Base-by-base conservation (phyloP, 148 eudicot genomes). In the Chenopodium quinoa region DNA sequence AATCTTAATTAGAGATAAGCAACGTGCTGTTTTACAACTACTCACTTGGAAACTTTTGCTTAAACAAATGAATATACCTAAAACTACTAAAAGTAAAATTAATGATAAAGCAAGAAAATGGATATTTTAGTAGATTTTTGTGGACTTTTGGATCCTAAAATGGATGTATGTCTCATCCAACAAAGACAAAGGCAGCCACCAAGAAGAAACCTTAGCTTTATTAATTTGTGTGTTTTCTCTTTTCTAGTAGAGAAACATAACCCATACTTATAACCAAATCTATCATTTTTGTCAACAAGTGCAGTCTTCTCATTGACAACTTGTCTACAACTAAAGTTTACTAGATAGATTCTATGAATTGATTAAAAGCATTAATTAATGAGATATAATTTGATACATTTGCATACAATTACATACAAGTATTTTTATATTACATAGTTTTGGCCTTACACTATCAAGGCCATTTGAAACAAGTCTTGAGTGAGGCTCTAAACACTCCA, bases 261-360 rank as follows among this genome's bases (percentile, higher is more conserved):
- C 46, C 72, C 72, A 69, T 69, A 40, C 44, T 40, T 6, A 1
- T 50, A 40, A 58, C 37, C 76, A 60, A 71, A 71, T 71, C 82
- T 71, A 37, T 14, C 70, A 20, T 71, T 80, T 40, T 80, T 80
- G 82, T 80, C 82, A 80, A 80, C 56, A 56, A 71, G 75, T 80
- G 82, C 23, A 63, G 29, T 50, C 70, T 58, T 52, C 69, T 62
- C 13, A 62, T n/a, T 8, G 10, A 1, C 25, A 62, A 62, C 27
- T 62, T 62, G 25, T 20, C 23, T 10, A n/a, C 66, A 1, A 62
- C 23, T 62, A 62, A 25, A 5, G 66, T 22, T 20, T 62, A n/a
- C 66, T 7, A 4, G 44, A 40, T 40, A 40, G 44, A 40, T 40
- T 62, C 66, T 62, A 4, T 7, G 66, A 62, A 22, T 62, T n/a